Conservation (phyloP, 129 eudicot species). For the Silybum marianum region DNA sequence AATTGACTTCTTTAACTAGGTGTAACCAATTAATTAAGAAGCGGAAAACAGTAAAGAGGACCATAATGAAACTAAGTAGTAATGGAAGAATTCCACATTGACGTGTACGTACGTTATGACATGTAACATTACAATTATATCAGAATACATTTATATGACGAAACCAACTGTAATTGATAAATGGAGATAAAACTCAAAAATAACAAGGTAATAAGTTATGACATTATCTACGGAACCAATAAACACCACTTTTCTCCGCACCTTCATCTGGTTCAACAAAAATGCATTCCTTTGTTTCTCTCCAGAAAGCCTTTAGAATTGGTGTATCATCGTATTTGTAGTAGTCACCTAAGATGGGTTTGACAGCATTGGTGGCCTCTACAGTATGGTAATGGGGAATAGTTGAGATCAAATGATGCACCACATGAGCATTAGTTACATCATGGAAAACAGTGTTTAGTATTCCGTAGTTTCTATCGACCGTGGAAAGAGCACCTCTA, state of each 20-base stretch:
- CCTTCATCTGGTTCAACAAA: constrained; percentile 41
- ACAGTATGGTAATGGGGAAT: constrained; percentile 29
- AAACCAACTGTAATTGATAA: not conserved
- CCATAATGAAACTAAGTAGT: not conserved
- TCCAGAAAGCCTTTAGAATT: constrained; percentile 46
- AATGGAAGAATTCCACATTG: not conserved
- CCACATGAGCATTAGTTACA: not conserved
- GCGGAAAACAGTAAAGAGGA: not conserved
- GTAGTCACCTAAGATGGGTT: constrained; percentile 39
- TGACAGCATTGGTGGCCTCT: constrained; percentile 45
- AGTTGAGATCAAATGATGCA: not conserved
- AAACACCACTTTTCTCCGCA: constrained; percentile 11
- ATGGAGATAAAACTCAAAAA: not conserved
- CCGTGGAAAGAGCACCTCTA: not conserved
- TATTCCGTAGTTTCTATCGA: not conserved
- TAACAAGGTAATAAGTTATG: not conserved
- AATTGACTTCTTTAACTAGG: not conserved
- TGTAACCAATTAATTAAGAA: not conserved
- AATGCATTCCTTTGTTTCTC: constrained; percentile 42
- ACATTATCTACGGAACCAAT: constrained; percentile 8
- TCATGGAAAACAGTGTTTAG: not conserved
- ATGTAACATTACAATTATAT: not conserved
- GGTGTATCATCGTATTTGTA: constrained; percentile 40
- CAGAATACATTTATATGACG: not conserved
- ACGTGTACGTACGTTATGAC: not conserved